Conservation (phyloP, 257 asterid genomes). For the Fraxinus pennsylvanica region DNA sequence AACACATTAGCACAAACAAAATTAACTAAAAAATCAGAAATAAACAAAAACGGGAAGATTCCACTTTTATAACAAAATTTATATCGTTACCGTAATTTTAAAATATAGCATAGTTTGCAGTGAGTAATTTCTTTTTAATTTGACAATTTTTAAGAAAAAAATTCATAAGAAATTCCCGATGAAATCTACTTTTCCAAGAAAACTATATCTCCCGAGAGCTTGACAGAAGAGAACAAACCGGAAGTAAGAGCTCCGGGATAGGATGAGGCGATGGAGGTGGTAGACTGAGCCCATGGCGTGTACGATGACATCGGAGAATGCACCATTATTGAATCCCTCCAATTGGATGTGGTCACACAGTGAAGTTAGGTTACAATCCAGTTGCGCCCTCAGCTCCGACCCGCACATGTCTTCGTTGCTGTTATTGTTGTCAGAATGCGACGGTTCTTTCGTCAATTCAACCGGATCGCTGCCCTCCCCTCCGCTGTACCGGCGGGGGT, state of each 20-base stretch:
- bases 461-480: slow-evolving; percentile 57
- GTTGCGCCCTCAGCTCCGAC: slow-evolving; percentile 42
- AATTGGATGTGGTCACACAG: slow-evolving; percentile 88
- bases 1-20: background rate
- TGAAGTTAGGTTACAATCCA: slow-evolving; percentile 83
- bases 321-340: slow-evolving; percentile 84
- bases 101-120: background rate
- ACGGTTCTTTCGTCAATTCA: slow-evolving; percentile 65
- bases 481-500: slow-evolving; percentile 36
- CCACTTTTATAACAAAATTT: background rate
- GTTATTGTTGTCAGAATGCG: slow-evolving; percentile 40
- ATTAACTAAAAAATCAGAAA: background rate
- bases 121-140: background rate
- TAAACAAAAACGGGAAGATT: background rate
- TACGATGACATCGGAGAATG: slow-evolving; percentile 86
- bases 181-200: background rate
- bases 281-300: slow-evolving; percentile 80
- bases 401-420: slow-evolving; percentile 47
- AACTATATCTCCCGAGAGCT: background rate
- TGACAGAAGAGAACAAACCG: slow-evolving; percentile 42
- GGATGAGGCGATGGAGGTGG: slow-evolving; percentile 86
- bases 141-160: background rate
- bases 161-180: background rate
- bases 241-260: slow-evolving; percentile 93
- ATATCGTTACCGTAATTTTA: background rate